Percentiles rank a stretch among this genome's conserved stretches.
phyloP scores from a whole-genome alignment of 306 rosid species.

The Bauhinia variegata region DNA sequence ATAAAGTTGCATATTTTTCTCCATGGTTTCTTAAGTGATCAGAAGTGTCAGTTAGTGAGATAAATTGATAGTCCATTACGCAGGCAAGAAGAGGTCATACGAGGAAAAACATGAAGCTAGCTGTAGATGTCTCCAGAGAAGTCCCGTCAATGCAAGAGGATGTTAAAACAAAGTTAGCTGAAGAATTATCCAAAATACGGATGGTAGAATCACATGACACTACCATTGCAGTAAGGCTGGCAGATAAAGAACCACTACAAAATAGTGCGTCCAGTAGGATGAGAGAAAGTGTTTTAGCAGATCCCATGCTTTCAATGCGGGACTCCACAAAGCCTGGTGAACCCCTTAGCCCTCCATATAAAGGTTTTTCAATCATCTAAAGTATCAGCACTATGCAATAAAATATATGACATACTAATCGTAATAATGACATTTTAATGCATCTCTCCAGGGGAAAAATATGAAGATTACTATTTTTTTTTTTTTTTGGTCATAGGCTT shows the following conservation, averaged over 20 bases:
- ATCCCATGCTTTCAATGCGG: constrained; percentile 36
- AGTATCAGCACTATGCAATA: constrained; percentile 19
- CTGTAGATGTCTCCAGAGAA: constrained; percentile 41
- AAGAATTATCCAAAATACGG: constrained; percentile 71
- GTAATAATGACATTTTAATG: not conserved
- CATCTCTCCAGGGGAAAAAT: not conserved
- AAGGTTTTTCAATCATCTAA: constrained; percentile 56
- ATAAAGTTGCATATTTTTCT: too few species aligned
- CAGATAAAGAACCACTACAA: constrained; percentile 32
- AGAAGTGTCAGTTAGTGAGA: constrained; percentile 37
- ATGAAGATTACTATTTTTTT: not conserved
- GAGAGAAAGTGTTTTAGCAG: constrained; percentile 41
- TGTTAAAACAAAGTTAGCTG: constrained; percentile 62
- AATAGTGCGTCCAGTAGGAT: constrained; percentile 27
- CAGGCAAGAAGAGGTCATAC: constrained; percentile 49
- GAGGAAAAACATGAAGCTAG: constrained; percentile 43
- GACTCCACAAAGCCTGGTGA: constrained; percentile 42
- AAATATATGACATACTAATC: constrained; percentile 3
- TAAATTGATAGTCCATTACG: constrained; percentile 36
- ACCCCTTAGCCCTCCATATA: constrained; percentile 38
- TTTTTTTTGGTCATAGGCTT: too few species aligned
- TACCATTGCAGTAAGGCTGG: constrained; percentile 33
- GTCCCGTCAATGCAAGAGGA: constrained; percentile 55
- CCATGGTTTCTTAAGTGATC: not conserved
- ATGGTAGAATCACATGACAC: constrained; percentile 57